A percentile compares a stretch with the other conserved stretches of the same genome.
phyloP scores from a whole-genome alignment of 345 rosid genomes.

The Brassica carinata region DNA sequence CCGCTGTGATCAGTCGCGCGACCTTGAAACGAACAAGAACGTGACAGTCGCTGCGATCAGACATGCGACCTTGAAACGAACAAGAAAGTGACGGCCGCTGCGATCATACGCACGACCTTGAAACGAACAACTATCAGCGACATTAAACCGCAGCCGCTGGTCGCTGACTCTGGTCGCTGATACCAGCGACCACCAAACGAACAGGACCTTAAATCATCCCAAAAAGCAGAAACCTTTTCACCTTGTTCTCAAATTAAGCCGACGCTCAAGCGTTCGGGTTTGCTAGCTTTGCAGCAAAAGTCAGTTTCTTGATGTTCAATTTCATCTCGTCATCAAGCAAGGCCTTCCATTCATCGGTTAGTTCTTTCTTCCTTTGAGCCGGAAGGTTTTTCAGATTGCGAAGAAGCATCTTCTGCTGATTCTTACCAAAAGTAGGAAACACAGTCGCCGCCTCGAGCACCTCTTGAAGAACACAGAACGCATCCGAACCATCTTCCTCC shows the following conservation, averaged over 20 bases:
- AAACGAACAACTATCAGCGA: too few relatives aligned
- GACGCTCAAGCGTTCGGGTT: not conserved
- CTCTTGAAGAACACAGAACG: not conserved
- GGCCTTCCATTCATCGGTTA: not conserved
- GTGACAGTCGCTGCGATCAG: too few relatives aligned
- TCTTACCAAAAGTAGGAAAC: not conserved
- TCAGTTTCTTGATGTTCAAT: not conserved
- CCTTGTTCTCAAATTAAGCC: not conserved
- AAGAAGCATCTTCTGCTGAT: not conserved
- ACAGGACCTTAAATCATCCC: not conserved
- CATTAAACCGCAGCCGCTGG: too few relatives aligned
- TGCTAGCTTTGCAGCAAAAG: not conserved
- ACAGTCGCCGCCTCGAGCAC: not conserved
- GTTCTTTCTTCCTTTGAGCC: not conserved
- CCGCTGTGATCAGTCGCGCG: too few relatives aligned
- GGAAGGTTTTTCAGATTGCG: not conserved
- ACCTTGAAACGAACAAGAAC: too few relatives aligned
- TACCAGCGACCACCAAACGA: too few relatives aligned
- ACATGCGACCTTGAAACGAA: too few relatives aligned
- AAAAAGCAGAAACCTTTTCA: not conserved
- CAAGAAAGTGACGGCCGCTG: too few relatives aligned
- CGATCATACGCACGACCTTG: too few relatives aligned
- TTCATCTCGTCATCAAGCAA: slow-evolving; percentile 6
- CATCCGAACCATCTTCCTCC: not conserved
- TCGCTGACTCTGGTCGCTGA: too few relatives aligned